Conservation (phyloP, 345 rosid species). For the Kernera saxatilis region DNA sequence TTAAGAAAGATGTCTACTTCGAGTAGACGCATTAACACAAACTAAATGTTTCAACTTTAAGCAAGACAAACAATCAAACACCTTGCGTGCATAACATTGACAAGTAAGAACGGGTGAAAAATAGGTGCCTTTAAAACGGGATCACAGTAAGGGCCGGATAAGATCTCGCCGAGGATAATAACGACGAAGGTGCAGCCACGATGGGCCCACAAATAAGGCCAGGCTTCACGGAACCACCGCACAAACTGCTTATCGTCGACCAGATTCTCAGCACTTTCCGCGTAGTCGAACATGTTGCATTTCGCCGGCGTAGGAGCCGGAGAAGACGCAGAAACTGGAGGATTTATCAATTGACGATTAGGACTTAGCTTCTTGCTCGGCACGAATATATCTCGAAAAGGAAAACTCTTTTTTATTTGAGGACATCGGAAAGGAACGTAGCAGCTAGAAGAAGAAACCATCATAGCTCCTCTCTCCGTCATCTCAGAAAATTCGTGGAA, state of each 20-base stretch:
- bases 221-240: constrained; percentile 90
- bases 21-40: background rate
- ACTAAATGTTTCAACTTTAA: background rate
- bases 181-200: constrained; percentile 73
- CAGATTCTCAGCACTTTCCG: constrained; percentile 29
- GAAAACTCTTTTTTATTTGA: background rate
- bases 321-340: background rate
- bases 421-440: background rate
- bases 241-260: constrained; percentile 67
- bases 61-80: constrained; percentile 4
- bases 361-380: background rate
- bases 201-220: constrained; percentile 89
- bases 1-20: no score
- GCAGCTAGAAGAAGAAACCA: constrained; percentile 1
- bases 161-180: constrained; percentile 64
- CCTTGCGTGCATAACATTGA: background rate
- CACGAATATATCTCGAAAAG: background rate
- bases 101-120: background rate
- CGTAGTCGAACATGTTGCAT: constrained; percentile 33
- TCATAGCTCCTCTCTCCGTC: constrained; percentile 10
- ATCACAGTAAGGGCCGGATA: constrained; percentile 51
- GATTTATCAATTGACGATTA: background rate
- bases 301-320: background rate
- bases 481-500: background rate
- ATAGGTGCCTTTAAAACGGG: constrained; percentile 62